phyloP scores from a whole-genome alignment of 2,329 filamentous ascomycete species.

The Fusarium piperis region DNA sequence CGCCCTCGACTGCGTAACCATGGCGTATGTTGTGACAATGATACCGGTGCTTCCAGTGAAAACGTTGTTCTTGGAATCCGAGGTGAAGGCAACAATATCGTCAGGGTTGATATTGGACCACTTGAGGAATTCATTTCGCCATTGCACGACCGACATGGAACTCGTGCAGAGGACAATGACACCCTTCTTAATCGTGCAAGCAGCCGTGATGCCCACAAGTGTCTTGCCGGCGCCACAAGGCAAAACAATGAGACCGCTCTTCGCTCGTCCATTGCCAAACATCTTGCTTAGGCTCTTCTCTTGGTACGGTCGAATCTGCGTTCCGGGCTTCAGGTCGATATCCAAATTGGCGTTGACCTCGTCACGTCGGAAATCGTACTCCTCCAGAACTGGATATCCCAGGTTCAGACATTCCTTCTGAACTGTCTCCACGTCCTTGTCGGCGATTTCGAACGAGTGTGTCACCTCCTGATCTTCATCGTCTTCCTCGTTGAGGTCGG shows the following conservation, averaged over 20 bases:
- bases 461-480: slow-evolving; percentile 89
- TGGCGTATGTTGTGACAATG: slow-evolving; percentile 97
- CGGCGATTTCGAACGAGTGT: slow-evolving; percentile 91
- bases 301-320: slow-evolving; percentile 93
- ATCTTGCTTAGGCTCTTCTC: slow-evolving; percentile 98
- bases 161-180: slow-evolving; percentile 95
- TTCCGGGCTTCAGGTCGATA: slow-evolving; percentile 89
- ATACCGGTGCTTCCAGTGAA: slow-evolving; percentile 93
- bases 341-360: slow-evolving; percentile 89
- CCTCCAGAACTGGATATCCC: slow-evolving; percentile 87
- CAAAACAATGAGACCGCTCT: slow-evolving; percentile 96
- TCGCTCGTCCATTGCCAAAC: slow-evolving; percentile 97
- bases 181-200: slow-evolving; percentile 97
- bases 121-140: slow-evolving; percentile 95
- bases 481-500: slow-evolving; percentile 81
- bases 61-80: slow-evolving; percentile 81
- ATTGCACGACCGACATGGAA: slow-evolving; percentile 97
- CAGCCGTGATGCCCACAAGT: slow-evolving; percentile 96
- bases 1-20: slow-evolving; percentile 93
- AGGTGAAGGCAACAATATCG: slow-evolving; percentile 94
- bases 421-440: slow-evolving; percentile 83
- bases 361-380: slow-evolving; percentile 97
- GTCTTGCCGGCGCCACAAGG: slow-evolving; percentile 98
- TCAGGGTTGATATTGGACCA: slow-evolving; percentile 96
- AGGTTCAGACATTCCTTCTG: slow-evolving; percentile 90